Evolutionary conservation across 768 basidiomycete species (phyloP), one percentile per base, ranked within the genome.

Genomic region (Kwoniella sp.): DNA sequence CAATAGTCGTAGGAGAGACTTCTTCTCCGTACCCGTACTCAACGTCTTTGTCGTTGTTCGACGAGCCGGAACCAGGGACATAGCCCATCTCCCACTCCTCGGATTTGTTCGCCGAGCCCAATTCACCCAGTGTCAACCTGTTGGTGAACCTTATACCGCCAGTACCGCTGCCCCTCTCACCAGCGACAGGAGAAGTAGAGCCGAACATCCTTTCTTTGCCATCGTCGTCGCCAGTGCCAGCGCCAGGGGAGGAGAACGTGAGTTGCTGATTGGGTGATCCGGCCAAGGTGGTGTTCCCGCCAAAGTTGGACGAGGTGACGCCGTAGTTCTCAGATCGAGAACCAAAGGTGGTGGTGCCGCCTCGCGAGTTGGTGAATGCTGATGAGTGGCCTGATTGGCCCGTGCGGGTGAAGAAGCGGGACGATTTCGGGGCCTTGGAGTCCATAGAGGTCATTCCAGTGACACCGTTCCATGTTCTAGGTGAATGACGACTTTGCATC

Each of bases 381-480:
- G 62, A 63, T 12, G 63, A 64, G 50, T 62, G 54, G 22, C 25
- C 38, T n/a, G 51, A 53, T 53, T 45, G 30, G 55, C 37, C 59
- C 5, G 50, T 38, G n/a, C 56, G 48, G 7, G 58, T 61, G 58
- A 63, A 67, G 52, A 67, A 71, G 28, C 62, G 28, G 7, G 61
- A 63, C 25, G 41, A 28, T 25, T 70, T 67, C 17, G 54, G 58
- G 30, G 52, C 60, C 45, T 61, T 61, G 8, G 60, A 53, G 22
- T 61, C 63, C 50, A 55, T 57, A 1, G 54, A 52, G 2, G 71
- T 62, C 11, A 38, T 47, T 15, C 71, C 71, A 4, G 60, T 61
- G 2, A 69, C 65, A 5, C 69, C 71, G 45, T 72, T 69, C 68
- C 74, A 73, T 26, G 71, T 69, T 34, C 72, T 72, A 37, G 2